phyloP scores from a whole-genome alignment of 2,329 filamentous ascomycete genomes.

The Ceratocystis alfenasii region DNA sequence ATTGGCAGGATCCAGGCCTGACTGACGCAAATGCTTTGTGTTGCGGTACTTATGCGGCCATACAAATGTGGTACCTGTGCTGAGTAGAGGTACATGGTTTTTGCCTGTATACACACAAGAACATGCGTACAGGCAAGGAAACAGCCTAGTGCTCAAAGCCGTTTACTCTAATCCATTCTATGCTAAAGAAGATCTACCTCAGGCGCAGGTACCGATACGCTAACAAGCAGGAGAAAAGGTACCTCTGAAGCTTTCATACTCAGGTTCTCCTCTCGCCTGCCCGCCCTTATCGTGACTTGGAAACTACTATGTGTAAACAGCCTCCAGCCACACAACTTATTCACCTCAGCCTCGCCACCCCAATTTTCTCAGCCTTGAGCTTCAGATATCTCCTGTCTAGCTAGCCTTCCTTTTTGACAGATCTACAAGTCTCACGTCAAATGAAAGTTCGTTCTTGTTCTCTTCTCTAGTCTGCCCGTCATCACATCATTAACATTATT shows the following conservation, averaged over 20 bases:
- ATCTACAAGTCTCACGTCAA: background rate
- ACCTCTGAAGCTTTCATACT: background rate
- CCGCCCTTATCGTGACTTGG: background rate
- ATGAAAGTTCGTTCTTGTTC: background rate
- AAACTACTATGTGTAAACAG: background rate
- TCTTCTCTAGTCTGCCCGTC: background rate
- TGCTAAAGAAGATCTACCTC: background rate
- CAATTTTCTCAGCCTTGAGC: background rate
- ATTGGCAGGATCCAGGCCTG: background rate
- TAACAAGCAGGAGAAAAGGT: background rate
- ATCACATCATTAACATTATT: background rate
- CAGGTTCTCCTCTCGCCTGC: background rate
- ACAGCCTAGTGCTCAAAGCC: background rate
- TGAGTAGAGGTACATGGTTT: conserved; percentile 1
- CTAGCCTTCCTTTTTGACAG: background rate
- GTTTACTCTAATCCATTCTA: background rate
- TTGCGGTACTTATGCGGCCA: conserved; percentile 6
- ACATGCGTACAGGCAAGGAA: background rate
- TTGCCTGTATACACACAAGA: background rate
- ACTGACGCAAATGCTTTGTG: background rate
- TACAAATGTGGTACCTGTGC: background rate
- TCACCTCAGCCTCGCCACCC: background rate
- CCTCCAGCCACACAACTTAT: background rate
- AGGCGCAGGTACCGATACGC: background rate
- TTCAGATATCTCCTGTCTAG: too few relatives aligned